Evolutionary conservation across 164 flowering plant species (phyloP).

Genomic region (Magnolia changhungtana): DNA sequence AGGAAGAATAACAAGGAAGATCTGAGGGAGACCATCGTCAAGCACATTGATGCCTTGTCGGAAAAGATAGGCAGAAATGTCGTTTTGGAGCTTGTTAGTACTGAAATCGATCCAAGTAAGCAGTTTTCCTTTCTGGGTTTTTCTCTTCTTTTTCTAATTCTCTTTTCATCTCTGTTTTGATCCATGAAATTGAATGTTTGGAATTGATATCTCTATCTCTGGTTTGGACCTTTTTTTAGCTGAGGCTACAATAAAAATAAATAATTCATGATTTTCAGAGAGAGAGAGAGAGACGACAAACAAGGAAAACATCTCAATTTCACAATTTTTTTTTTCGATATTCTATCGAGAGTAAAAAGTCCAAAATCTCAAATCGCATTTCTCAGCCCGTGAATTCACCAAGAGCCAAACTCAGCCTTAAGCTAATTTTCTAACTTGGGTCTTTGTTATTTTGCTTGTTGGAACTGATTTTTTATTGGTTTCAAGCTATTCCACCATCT

Average conservation of each 20-base stretch:
- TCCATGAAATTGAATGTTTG: background rate
- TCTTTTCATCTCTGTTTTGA: background rate
- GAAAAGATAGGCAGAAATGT: conserved; percentile 83
- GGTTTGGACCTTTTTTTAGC: background rate
- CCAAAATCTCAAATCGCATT: too few species aligned
- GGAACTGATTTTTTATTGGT: background rate
- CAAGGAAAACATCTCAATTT: too few species aligned
- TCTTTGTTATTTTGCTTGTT: background rate
- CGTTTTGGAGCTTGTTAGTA: conserved; percentile 66
- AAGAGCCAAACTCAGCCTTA: background rate
- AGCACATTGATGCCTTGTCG: conserved; percentile 68
- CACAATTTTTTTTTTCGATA: too few species aligned
- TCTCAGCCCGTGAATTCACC: too few species aligned
- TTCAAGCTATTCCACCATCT: background rate
- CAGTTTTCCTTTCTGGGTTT: background rate
- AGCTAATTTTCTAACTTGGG: background rate
- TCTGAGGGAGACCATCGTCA: conserved; percentile 58
- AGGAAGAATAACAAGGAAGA: conserved; percentile 84
- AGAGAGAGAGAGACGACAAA: too few species aligned
- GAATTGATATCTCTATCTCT: background rate
- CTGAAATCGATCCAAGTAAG: conserved; percentile 82
- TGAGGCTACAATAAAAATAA: background rate
- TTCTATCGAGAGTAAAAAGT: too few species aligned
- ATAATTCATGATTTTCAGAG: too few species aligned
- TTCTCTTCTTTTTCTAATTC: background rate